Percentiles rank a stretch among this genome's conserved stretches.
phyloP scores from a whole-genome alignment of 2,329 filamentous ascomycete species.

The Xylariaceae sp. region DNA sequence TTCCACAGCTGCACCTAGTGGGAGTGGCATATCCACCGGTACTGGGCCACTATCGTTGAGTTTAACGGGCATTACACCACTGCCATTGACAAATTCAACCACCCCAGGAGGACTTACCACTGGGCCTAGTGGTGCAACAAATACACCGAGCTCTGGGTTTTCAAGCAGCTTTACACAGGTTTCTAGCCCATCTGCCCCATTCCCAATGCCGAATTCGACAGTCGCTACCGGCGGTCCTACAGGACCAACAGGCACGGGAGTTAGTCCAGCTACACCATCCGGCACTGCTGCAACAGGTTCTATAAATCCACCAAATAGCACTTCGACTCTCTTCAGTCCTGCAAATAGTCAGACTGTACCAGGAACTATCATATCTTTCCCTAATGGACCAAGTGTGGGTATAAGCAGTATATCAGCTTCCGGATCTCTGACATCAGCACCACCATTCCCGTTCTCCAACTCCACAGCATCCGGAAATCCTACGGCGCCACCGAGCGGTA shows the following conservation, averaged over 20 bases:
- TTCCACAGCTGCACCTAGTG: constrained; percentile 12
- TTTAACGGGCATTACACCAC: neutral
- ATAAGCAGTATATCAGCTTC: constrained; percentile 5
- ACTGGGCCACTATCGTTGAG: constrained; percentile 18
- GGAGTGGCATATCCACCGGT: constrained; percentile 16
- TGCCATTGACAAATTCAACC: constrained; percentile 4
- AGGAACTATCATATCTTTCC: too few species aligned
- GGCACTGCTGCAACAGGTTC: constrained; percentile 8
- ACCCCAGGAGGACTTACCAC: constrained; percentile 2
- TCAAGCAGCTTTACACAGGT: constrained; percentile 5
- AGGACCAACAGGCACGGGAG: constrained; percentile 4
- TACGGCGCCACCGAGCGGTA: constrained; percentile 4
- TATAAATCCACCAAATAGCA: constrained; percentile 3
- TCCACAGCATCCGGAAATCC: constrained; percentile 9
- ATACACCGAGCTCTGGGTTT: constrained; percentile 3
- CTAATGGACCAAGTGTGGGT: constrained; percentile 1
- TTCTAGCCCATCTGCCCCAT: constrained; percentile 19
- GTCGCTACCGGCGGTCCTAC: constrained; percentile 6
- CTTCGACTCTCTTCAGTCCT: neutral
- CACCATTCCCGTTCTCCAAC: constrained; percentile 21
- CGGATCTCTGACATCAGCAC: constrained; percentile 1
- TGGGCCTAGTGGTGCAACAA: constrained; percentile 1
- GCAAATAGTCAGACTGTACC: too few species aligned
- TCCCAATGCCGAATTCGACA: constrained; percentile 29
- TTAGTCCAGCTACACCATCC: neutral